Percentiles rank a stretch among this genome's conserved stretches.
Evolutionary conservation across 495 filamentous ascomycete species (phyloP).

Genomic region (Peziza echinospora): DNA sequence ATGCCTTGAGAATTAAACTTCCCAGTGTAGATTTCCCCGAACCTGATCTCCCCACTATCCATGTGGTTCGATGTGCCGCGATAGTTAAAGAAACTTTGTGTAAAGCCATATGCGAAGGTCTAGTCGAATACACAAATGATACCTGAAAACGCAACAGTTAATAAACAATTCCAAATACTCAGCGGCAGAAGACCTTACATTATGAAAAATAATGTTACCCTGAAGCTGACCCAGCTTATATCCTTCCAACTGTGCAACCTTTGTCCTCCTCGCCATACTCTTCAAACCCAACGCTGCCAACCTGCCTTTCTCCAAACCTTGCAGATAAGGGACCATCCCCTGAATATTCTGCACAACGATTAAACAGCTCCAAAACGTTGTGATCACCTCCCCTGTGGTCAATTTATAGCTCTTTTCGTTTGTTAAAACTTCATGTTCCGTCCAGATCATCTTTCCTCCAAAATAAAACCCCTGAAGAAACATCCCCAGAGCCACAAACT

Average conservation of each 20-base stretch:
- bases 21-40: slow-evolving; percentile 85
- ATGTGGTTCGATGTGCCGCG: slow-evolving; percentile 48
- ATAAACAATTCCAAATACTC: not conserved
- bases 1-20: slow-evolving; percentile 58
- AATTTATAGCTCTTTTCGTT: slow-evolving; percentile 33
- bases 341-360: slow-evolving; percentile 54
- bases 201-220: slow-evolving; percentile 46
- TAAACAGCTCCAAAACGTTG: slow-evolving; percentile 66
- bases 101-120: slow-evolving; percentile 40
- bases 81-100: slow-evolving; percentile 42
- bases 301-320: slow-evolving; percentile 59
- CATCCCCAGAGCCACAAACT: slow-evolving; percentile 52
- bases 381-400: slow-evolving; percentile 48
- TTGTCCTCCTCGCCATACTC: slow-evolving; percentile 1
- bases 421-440: no score
- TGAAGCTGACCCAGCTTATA: no score
- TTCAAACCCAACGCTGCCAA: slow-evolving; percentile 29
- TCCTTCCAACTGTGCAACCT: slow-evolving; percentile 9
- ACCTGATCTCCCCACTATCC: slow-evolving; percentile 68
- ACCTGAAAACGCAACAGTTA: slow-evolving; percentile 29
- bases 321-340: slow-evolving; percentile 47
- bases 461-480: slow-evolving; percentile 91
- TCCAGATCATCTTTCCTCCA: slow-evolving; percentile 43
- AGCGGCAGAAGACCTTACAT: slow-evolving; percentile 30
- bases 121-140: slow-evolving; percentile 66